Percentiles rank a stretch among this genome's conserved stretches.
These are phyloP conservation scores for Calonectria naviculata DNA, from an alignment of 2,329 filamentous ascomycete species.

Conservation along the genomic window DNA sequence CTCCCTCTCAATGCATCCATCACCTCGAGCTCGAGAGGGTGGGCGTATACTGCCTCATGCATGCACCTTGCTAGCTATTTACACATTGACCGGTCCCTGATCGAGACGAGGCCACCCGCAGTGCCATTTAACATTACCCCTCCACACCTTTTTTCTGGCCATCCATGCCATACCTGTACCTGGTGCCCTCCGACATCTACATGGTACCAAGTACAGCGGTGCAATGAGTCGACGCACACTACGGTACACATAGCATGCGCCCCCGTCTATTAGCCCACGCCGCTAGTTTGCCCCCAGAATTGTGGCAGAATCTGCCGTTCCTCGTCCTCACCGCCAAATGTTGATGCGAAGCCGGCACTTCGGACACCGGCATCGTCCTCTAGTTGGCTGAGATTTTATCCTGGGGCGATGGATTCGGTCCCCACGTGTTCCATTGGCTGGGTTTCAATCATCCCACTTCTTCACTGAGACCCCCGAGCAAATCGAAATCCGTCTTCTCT, in stretches of 20 bases:
- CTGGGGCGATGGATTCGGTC: constrained; percentile 5
- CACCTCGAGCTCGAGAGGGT: neutral
- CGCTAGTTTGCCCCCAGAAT: neutral
- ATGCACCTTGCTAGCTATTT: neutral
- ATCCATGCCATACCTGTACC: neutral
- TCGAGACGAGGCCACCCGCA: neutral
- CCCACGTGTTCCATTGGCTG: constrained; percentile 31
- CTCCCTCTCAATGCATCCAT: constrained; percentile 1
- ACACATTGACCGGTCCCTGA: constrained; percentile 5
- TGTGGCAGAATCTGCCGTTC: constrained; percentile 5
- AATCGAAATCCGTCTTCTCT: neutral
- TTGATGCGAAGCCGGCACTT: neutral
- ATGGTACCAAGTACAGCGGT: neutral
- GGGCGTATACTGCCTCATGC: neutral
- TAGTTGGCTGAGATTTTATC: neutral
- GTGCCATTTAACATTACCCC: constrained; percentile 2
- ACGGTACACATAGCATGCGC: neutral
- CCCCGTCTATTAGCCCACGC: neutral
- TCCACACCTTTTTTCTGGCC: constrained; percentile 5
- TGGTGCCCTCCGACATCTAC: neutral
- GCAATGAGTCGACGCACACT: neutral
- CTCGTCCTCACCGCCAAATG: constrained; percentile 16
- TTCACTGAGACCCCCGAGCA: neutral
- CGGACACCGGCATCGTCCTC: neutral
- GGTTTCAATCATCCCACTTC: constrained; percentile 8